phyloP scores from a whole-genome alignment of 345 rosid species.

The Populus deltoides region DNA sequence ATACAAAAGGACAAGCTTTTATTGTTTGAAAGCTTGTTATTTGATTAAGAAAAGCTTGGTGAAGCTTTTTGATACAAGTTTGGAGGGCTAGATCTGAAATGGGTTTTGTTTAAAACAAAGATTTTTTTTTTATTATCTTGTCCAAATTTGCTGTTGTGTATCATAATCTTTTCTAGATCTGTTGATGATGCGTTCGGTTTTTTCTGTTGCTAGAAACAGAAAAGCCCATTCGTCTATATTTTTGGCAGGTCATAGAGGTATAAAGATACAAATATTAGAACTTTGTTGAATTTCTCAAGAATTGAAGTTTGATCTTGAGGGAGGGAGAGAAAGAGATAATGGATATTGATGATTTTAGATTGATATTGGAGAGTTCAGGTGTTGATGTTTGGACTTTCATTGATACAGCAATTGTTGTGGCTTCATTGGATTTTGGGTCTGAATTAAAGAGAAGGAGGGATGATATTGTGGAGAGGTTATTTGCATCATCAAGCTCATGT shows the following conservation, averaged over 20 bases:
- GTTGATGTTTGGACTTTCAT: slow-evolving; percentile 93
- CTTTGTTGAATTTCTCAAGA: neutral
- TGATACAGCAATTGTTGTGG: slow-evolving; percentile 79
- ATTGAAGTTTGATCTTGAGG: neutral
- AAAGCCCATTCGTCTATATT: too few species aligned
- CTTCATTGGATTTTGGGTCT: slow-evolving; percentile 58
- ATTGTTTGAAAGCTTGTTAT: too few species aligned
- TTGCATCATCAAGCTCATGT: slow-evolving; percentile 47
- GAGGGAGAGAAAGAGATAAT: slow-evolving; percentile 21
- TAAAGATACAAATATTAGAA: neutral
- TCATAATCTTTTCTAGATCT: too few species aligned
- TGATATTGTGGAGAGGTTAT: slow-evolving; percentile 77
- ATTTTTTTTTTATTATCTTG: too few species aligned
- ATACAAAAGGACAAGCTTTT: neutral
- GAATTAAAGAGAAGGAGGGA: slow-evolving; percentile 76
- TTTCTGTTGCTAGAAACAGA: too few species aligned
- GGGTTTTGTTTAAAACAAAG: too few species aligned
- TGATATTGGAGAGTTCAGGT: slow-evolving; percentile 65
- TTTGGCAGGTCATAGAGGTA: too few species aligned
- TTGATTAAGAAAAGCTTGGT: too few species aligned
- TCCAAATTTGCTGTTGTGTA: too few species aligned
- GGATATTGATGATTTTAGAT: slow-evolving; percentile 88
- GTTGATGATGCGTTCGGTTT: too few species aligned
- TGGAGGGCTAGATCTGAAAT: too few species aligned
- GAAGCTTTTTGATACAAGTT: too few species aligned